Conservation (phyloP, 192 early-diverging fungal species). For the Phycomyces nitens region DNA sequence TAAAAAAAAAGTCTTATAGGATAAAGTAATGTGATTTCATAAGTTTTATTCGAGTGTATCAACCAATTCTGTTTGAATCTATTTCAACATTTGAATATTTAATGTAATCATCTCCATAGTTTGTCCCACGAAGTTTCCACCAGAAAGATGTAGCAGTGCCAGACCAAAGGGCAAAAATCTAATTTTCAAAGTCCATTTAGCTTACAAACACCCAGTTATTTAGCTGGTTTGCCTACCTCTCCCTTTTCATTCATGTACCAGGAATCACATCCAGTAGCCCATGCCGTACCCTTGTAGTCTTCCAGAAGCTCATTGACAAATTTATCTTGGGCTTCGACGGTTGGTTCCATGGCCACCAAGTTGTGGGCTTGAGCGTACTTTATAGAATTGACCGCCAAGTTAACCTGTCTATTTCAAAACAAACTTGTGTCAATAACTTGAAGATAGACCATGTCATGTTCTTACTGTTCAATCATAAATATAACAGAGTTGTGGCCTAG, state of each 20-base stretch:
- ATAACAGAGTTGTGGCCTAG: constrained; percentile 51
- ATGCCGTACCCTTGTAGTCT: constrained; percentile 41
- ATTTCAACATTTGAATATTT: background rate
- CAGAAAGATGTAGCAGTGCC: constrained; percentile 24
- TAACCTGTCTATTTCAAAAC: constrained; percentile 30
- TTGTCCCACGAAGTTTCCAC: constrained; percentile 1
- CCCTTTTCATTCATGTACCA: constrained; percentile 48
- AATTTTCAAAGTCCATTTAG: too few species aligned
- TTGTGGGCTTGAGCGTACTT: constrained; percentile 40
- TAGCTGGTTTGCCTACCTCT: background rate
- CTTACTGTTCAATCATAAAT: constrained; percentile 47
- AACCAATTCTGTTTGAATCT: too few species aligned
- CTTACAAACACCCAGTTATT: too few species aligned
- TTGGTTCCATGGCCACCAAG: constrained; percentile 35
- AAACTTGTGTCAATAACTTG: background rate
- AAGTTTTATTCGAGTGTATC: too few species aligned
- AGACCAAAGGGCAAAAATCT: constrained; percentile 25
- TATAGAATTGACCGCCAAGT: constrained; percentile 41
- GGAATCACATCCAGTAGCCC: constrained; percentile 44
- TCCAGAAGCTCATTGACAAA: constrained; percentile 33
- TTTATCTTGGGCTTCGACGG: constrained; percentile 28
- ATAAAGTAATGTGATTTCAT: too few species aligned
- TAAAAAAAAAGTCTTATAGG: too few species aligned
- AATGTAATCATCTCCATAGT: background rate
- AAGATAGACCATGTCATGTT: background rate